phyloP scores from a whole-genome alignment of 495 filamentous ascomycete genomes.

The Neurospora cerealis region DNA sequence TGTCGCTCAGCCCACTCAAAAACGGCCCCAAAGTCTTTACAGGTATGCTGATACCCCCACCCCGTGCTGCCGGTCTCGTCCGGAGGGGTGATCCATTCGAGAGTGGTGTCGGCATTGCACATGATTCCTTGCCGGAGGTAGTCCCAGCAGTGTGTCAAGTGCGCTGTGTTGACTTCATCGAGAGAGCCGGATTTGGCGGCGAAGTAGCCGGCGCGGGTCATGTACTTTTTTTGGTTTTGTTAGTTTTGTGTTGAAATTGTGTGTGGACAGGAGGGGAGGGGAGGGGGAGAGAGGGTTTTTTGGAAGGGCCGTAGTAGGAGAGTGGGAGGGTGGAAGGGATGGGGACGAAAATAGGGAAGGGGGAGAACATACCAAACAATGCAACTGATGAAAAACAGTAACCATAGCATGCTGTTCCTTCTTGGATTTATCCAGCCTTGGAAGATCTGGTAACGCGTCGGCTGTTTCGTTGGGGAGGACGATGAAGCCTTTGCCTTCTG shows the following conservation, averaged over 20 bases:
- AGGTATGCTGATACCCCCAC: conserved; percentile 1
- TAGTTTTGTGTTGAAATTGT: too few relatives aligned
- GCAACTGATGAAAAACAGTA: not conserved
- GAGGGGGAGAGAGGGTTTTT: too few relatives aligned
- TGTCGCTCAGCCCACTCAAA: not conserved
- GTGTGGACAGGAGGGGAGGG: too few relatives aligned
- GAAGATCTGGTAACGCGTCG: not conserved
- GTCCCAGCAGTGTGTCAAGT: conserved; percentile 16
- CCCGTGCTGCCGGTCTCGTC: not conserved
- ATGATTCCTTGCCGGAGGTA: conserved; percentile 11
- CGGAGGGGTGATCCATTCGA: conserved; percentile 1
- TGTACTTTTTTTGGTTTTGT: not conserved
- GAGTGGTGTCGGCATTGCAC: conserved; percentile 8
- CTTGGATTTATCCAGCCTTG: not conserved
- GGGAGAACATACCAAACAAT: not conserved
- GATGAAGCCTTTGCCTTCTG: conserved; percentile 2
- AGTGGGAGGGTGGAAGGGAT: too few relatives aligned
- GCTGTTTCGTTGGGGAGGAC: not conserved
- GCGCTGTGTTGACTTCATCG: not conserved
- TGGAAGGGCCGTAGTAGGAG: too few relatives aligned
- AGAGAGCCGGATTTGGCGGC: not conserved
- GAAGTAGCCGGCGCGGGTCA: conserved; percentile 1
- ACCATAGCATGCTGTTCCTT: not conserved
- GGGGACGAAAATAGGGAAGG: not conserved
- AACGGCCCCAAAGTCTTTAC: not conserved